phyloP scores from a whole-genome alignment of 164 flowering plant species.

The Brasenia schreberi region DNA sequence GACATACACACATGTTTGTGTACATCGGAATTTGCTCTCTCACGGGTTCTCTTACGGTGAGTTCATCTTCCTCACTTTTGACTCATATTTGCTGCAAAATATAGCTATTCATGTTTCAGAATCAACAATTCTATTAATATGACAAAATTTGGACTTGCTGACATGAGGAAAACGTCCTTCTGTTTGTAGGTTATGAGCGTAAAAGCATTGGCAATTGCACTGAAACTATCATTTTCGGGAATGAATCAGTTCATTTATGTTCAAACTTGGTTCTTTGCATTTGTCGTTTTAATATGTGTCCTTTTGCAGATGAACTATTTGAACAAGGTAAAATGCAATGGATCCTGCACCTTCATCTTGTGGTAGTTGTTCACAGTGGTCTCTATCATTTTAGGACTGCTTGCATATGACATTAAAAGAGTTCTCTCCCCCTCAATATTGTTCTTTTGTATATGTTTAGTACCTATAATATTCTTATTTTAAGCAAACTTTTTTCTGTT shows the following conservation, averaged over 20 bases:
- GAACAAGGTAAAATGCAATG: slow-evolving; percentile 50
- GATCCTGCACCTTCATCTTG: not conserved
- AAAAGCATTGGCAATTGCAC: slow-evolving; percentile 69
- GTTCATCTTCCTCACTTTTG: slow-evolving; percentile 5
- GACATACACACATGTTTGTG: slow-evolving; percentile 51
- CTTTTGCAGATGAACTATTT: slow-evolving; percentile 60
- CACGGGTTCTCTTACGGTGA: slow-evolving; percentile 93
- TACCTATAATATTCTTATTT: no score
- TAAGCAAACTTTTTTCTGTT: no score
- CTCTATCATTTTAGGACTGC: no score
- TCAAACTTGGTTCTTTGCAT: slow-evolving; percentile 69
- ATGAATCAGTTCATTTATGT: slow-evolving; percentile 51
- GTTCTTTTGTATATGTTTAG: no score
- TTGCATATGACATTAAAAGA: no score
- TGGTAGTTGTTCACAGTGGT: no score
- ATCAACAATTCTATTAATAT: no score
- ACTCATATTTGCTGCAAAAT: not conserved
- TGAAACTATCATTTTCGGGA: slow-evolving; percentile 65
- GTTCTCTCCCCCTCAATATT: no score
- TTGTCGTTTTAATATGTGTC: slow-evolving; percentile 30
- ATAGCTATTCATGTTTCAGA: no score
- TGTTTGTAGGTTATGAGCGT: slow-evolving; percentile 66
- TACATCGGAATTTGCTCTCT: slow-evolving; percentile 91
- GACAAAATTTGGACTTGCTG: no score
- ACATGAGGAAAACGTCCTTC: not conserved